Evolutionary conservation across 352 stramenopile genomes (phyloP).

Genomic region (Blastocystis sp.): DNA sequence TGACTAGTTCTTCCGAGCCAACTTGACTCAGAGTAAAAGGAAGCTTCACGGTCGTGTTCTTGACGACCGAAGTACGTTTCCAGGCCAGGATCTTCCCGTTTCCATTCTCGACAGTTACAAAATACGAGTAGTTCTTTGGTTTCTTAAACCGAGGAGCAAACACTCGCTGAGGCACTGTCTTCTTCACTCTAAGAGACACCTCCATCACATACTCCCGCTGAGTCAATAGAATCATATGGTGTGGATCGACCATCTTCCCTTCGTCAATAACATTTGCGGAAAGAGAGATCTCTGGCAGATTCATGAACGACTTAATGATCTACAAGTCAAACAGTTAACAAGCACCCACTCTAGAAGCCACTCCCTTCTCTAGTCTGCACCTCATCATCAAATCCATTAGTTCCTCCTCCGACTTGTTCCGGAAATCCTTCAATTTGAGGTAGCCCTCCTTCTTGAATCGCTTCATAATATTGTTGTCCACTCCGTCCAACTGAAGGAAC

Average conservation of each 20-base stretch:
- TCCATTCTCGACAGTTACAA: not conserved
- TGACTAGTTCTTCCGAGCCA: not conserved
- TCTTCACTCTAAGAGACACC: not conserved
- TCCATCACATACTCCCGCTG: constrained; percentile 13
- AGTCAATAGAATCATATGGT: not conserved
- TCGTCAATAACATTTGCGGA: not conserved
- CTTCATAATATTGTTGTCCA: constrained; percentile 48
- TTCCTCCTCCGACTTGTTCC: not conserved
- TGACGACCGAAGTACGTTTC: constrained; percentile 30
- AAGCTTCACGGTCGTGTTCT: not conserved
- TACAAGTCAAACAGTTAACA: not conserved
- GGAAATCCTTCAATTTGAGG: not conserved
- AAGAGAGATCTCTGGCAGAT: not conserved
- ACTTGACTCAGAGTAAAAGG: not conserved
- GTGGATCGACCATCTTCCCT: not conserved
- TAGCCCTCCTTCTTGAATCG: constrained; percentile 3
- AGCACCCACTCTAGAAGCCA: not conserved
- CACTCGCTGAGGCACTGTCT: constrained; percentile 30
- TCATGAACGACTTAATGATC: constrained; percentile 34
- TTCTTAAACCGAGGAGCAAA: constrained; percentile 55
- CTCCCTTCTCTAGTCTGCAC: not conserved
- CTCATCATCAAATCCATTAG: constrained; percentile 22
- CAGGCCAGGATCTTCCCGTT: not conserved
- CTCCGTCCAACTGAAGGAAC: constrained; percentile 64
- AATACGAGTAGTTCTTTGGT: constrained; percentile 61